A percentile compares a stretch with the other conserved stretches of the same genome.
These are phyloP conservation scores for Daldinia bambusicola DNA, from an alignment of 495 filamentous ascomycete species.

Conservation along the genomic window DNA sequence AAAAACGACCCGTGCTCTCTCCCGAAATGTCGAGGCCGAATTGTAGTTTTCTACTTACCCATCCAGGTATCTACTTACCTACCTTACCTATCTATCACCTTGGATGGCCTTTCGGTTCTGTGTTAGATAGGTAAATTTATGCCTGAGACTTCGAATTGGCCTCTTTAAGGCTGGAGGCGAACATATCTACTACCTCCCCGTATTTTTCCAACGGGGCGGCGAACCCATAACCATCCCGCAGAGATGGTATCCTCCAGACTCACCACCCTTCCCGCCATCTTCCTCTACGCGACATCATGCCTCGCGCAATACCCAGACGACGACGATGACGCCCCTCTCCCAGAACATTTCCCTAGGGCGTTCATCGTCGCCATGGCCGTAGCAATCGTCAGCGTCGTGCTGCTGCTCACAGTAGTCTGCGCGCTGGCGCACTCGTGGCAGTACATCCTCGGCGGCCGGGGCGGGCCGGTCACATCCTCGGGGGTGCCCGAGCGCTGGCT, in stretches of 20 bases:
- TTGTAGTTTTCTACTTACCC: too few species aligned
- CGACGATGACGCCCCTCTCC: constrained; percentile 8
- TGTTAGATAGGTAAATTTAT: not conserved
- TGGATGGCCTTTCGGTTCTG: not conserved
- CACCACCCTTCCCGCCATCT: not conserved
- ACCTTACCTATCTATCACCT: not conserved
- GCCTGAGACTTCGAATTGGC: not conserved
- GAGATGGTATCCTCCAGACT: not conserved
- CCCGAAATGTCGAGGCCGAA: not conserved
- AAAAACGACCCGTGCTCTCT: not conserved
- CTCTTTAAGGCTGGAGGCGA: too few species aligned
- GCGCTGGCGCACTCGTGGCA: constrained; percentile 44
- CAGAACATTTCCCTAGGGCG: constrained; percentile 32
- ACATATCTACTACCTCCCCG: too few species aligned
- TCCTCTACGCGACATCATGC: constrained; percentile 7
- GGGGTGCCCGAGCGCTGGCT: constrained; percentile 23
- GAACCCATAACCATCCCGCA: too few species aligned
- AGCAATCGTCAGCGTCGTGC: constrained; percentile 16
- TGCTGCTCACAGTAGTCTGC: constrained; percentile 34
- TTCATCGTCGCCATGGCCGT: constrained; percentile 38
- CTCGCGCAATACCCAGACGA: not conserved
- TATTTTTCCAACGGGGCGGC: too few species aligned
- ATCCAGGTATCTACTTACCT: too few species aligned
- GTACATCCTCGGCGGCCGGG: constrained; percentile 26
- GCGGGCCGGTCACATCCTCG: constrained; percentile 5